A percentile compares a stretch with the other conserved stretches of the same genome.
phyloP scores from a whole-genome alignment of 169 alveolate genomes.

The Plasmodium blacklocki region DNA sequence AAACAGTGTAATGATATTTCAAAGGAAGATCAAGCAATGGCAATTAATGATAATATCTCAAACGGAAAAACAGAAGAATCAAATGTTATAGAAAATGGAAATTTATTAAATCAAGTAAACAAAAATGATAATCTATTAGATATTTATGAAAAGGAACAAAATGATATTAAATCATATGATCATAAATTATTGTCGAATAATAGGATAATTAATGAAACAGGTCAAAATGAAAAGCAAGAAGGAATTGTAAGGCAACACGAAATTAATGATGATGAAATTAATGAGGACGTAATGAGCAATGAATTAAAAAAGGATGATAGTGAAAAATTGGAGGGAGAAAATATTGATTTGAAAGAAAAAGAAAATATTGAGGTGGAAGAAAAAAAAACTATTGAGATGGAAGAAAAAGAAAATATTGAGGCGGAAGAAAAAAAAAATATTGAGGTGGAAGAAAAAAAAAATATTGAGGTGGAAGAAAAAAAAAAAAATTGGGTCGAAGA shows the following conservation, averaged over 20 bases:
- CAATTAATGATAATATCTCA: not conserved
- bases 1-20: not conserved
- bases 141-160: not conserved
- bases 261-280: not conserved
- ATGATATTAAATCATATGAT: not conserved
- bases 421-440: not conserved
- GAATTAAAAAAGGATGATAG: constrained; percentile 1
- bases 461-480: too few relatives aligned
- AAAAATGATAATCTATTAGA: not conserved
- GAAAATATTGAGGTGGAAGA: not conserved
- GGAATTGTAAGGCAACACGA: not conserved
- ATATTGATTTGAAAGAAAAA: not conserved
- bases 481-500: too few relatives aligned
- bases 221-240: not conserved
- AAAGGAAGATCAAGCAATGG: not conserved
- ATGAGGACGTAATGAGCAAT: not conserved
- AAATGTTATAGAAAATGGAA: constrained; percentile 18
- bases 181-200: not conserved
- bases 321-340: not conserved
- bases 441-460: not conserved
- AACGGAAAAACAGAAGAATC: not conserved
- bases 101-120: not conserved
- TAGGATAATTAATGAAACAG: too few relatives aligned
- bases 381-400: not conserved
- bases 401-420: not conserved